A percentile compares a stretch with the other conserved stretches of the same genome.
These are phyloP conservation scores for Prosopis cineraria DNA, from an alignment of 306 rosid genomes.

Conservation along the genomic window DNA sequence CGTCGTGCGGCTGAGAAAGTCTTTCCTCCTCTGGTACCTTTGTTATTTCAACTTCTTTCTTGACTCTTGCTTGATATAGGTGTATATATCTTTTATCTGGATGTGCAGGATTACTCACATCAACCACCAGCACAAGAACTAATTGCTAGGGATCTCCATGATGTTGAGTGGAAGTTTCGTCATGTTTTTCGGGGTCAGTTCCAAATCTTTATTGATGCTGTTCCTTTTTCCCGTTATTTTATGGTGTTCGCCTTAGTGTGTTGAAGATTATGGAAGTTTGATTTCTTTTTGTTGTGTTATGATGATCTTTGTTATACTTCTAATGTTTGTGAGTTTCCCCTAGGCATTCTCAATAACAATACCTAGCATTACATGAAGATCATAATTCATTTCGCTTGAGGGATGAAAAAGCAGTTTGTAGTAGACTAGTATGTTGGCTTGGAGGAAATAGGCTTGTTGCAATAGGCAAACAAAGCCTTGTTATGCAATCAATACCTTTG, in stretches of 20 bases:
- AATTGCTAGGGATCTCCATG: slow-evolving; percentile 88
- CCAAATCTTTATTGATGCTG: background rate
- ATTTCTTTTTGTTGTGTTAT: background rate
- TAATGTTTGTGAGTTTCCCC: background rate
- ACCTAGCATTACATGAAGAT: background rate
- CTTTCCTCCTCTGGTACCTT: slow-evolving; percentile 76
- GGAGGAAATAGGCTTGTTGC: background rate
- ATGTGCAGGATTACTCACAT: slow-evolving; percentile 68
- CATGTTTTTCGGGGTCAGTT: slow-evolving; percentile 72
- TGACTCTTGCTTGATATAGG: slow-evolving; percentile 31
- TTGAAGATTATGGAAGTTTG: background rate
- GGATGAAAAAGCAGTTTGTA: slow-evolving; percentile 1
- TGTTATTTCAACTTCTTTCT: slow-evolving; percentile 18
- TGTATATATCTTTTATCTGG: slow-evolving; percentile 36
- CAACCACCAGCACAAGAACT: slow-evolving; percentile 93
- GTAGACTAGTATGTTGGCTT: background rate
- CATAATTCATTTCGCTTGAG: background rate
- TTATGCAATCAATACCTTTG: background rate
- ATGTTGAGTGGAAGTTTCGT: slow-evolving; percentile 87
- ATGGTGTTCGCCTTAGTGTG: background rate
- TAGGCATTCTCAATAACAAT: background rate
- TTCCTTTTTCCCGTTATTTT: background rate
- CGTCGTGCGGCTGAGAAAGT: slow-evolving; percentile 97
- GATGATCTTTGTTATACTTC: background rate
- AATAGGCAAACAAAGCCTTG: background rate